A percentile compares a stretch with the other conserved stretches of the same genome.
These are phyloP conservation scores for Hevea brasiliensis DNA, from an alignment of 345 rosid species.

Conservation along the genomic window DNA sequence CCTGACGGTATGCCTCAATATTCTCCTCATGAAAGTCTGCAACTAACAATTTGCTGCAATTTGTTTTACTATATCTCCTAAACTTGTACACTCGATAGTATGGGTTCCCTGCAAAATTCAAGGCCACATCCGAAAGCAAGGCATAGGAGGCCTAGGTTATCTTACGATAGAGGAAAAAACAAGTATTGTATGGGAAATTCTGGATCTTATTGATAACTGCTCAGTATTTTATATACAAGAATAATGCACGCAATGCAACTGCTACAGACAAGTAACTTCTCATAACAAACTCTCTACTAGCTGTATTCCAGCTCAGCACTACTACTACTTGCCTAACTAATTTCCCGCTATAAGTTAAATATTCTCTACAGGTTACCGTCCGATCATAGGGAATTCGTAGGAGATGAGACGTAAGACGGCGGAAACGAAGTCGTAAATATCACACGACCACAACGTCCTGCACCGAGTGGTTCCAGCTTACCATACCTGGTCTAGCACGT, in stretches of 20 bases:
- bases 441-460: slow-evolving; percentile 37
- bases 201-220: no score
- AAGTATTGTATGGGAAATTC: no score
- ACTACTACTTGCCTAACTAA: no score
- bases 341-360: no score
- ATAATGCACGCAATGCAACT: no score
- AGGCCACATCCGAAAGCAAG: slow-evolving; percentile 44
- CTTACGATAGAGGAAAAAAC: no score
- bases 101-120: slow-evolving; percentile 61
- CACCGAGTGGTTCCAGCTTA: slow-evolving; percentile 51
- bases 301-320: no score
- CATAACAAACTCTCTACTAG: no score
- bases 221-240: no score
- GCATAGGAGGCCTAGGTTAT: slow-evolving; percentile 55
- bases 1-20: slow-evolving; percentile 56
- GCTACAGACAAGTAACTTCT: no score
- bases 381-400: slow-evolving; percentile 52
- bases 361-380: slow-evolving; percentile 51
- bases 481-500: slow-evolving; percentile 47
- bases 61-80: slow-evolving; percentile 20
- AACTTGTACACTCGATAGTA: slow-evolving; percentile 34
- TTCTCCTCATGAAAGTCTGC: slow-evolving; percentile 46
- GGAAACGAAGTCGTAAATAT: slow-evolving; percentile 41
- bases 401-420: slow-evolving; percentile 42
- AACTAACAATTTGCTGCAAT: background rate